Evolutionary conservation across 371 early-diverging fungal species (phyloP), one percentile per base, ranked within the genome.

Genomic region (Mucor irregularis): DNA sequence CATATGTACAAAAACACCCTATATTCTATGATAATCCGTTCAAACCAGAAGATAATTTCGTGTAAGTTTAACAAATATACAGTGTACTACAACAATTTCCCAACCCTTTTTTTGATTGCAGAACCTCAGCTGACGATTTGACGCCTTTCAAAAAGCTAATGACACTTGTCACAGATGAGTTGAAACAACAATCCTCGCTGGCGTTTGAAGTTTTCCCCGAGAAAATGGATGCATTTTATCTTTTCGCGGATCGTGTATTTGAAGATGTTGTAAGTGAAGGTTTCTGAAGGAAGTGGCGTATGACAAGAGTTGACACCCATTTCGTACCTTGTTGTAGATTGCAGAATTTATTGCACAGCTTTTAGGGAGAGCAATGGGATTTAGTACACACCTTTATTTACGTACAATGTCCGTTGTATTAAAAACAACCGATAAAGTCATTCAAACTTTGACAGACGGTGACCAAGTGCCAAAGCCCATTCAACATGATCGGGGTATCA

Each of bases 1-100:
- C 90, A 1, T 94, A 88, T 67, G 83, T 92, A 39, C 90, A 92
- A 34, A 94, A 92, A 61, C 88, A 90, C 55, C 89, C 87, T 26
- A 84, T 94, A 26, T 94, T 94, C 56, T 94, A 86, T 65, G 94
- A 92, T 64, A 88, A 90, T 48, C 80, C 80, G 7, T 82, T 77
- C 35, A 76, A 80, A 44, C 78, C 84, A 13, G 73, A 81, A 42
- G 85, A 82, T 48, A 86, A 84, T 49, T 78, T 80, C 42, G 68
- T 65, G 82, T 81, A 73, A 53, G 70, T 53, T 8, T 19, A 4
- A 11, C n/a, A n/a, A n/a, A n/a, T n/a, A n/a, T n/a, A n/a, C n/a
- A n/a, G n/a, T n/a, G n/a, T n/a, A n/a, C n/a, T n/a, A n/a, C n/a
- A n/a, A n/a, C n/a, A n/a, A n/a, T n/a, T n/a, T n/a, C n/a, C n/a